These are phyloP conservation scores for Knufia petricola DNA, from an alignment of 2,329 filamentous ascomycete genomes.

Conservation along the genomic window DNA sequence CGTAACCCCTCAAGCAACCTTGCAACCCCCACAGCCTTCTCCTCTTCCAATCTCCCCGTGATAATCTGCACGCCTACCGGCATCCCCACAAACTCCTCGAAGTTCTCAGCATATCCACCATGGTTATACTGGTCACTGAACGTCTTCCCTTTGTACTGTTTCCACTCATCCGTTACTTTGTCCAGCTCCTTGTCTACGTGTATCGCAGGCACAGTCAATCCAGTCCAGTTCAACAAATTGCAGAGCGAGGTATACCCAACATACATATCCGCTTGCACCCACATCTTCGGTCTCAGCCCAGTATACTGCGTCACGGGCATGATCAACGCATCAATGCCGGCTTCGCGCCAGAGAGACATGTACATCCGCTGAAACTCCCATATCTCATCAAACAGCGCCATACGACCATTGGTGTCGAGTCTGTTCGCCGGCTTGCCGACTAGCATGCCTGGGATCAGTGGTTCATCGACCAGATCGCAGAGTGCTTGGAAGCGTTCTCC, in stretches of 20 bases:
- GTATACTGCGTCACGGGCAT: slow-evolving; percentile 29
- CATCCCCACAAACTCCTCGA: slow-evolving; percentile 27
- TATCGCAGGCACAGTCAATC: slow-evolving; percentile 27
- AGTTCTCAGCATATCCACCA: slow-evolving; percentile 23
- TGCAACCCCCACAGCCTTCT: slow-evolving; percentile 17
- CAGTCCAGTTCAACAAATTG: slow-evolving; percentile 29
- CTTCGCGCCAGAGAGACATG: slow-evolving; percentile 26
- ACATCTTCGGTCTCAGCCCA: slow-evolving; percentile 26
- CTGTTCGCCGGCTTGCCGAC: slow-evolving; percentile 26
- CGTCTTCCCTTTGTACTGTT: slow-evolving; percentile 27
- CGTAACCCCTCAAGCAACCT: slow-evolving; percentile 15
- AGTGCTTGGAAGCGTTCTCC: slow-evolving; percentile 26
- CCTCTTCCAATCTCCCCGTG: slow-evolving; percentile 19
- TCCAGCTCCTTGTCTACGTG: slow-evolving; percentile 26
- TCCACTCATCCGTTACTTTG: slow-evolving; percentile 25
- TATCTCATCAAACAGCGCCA: slow-evolving; percentile 25
- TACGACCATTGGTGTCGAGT: slow-evolving; percentile 23
- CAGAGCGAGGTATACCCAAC: slow-evolving; percentile 30
- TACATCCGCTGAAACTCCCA: slow-evolving; percentile 25
- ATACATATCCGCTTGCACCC: slow-evolving; percentile 29
- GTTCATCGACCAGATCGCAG: slow-evolving; percentile 25
- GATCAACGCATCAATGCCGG: slow-evolving; percentile 27
- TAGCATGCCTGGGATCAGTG: slow-evolving; percentile 29
- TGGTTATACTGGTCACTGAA: slow-evolving; percentile 28
- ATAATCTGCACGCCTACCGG: slow-evolving; percentile 32